Base-by-base conservation (phyloP, 768 basidiomycete genomes). In the Strobilomyces confusus region DNA sequence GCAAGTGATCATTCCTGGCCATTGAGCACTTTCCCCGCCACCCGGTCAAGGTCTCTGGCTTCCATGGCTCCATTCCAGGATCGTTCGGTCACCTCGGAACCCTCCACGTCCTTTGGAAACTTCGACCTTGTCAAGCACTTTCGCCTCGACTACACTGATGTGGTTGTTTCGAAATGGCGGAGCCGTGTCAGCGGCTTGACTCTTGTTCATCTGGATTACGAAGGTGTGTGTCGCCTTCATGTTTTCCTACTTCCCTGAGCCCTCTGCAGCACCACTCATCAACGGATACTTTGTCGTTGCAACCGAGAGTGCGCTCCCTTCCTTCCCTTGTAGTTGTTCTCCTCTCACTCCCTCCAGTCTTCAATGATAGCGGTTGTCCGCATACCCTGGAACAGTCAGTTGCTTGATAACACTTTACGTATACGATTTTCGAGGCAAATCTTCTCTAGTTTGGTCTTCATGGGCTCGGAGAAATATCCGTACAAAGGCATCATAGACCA, bases 401-500 rank as follows among this genome's bases (percentile, higher is more conserved):
- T 33, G 30, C 32, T 33, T 33, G 34, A 34, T 30, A 22, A 20
- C 17, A 20, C 47, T 17, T 34, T 47, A 9, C 5, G 37, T 41
- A 5, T 46, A 15, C 26, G 3, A 34, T 6, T 44, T 56, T 49
- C 57, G 26, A 57, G n/a, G 26, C 45, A 51, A 30, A 30, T 42
- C 19, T 9, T 15, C 19, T 56, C 19, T 56, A 92, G 89, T 69
- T 72, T 95, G 55, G 83, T 98, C 29, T 98, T 98, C 67, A 89
- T 98, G 80, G 97, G 97, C 6, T 95, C 93, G 0, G 86, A 95
- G 64, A 86, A 89, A 61, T 98, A 93, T 65, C 95, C 95, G 0
- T 92, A 91, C 78, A 98, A 98, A 68, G 95, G 95, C 20, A 86
- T 98, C 48, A 81, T 99, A 50, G 95, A 98, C 72, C 85, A 90